phyloP scores from a whole-genome alignment of 2,329 filamentous ascomycete species.

The Botryotinia convoluta region DNA sequence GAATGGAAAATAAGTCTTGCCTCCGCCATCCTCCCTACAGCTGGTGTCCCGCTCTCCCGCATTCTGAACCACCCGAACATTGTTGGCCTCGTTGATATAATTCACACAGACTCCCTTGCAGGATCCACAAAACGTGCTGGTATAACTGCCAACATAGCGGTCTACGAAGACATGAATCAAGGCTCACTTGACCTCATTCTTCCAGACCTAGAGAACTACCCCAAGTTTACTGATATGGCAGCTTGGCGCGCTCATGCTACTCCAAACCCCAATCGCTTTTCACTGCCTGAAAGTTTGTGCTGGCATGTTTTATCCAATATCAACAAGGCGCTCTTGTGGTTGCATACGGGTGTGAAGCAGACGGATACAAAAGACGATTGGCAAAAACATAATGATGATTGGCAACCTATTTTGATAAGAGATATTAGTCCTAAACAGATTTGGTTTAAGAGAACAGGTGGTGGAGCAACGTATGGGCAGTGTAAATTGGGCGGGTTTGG shows the following conservation, averaged over 20 bases:
- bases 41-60: conserved; percentile 28
- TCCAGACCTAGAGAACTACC: conserved; percentile 24
- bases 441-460: conserved; percentile 49
- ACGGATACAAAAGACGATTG: conserved; percentile 30
- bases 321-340: conserved; percentile 49
- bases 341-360: conserved; percentile 48
- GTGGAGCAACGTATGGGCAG: conserved; percentile 49
- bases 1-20: conserved; percentile 26
- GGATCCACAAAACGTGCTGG: conserved; percentile 21
- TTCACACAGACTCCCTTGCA: conserved; percentile 22
- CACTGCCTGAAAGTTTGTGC: conserved; percentile 51
- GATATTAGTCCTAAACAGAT: conserved; percentile 49
- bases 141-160: conserved; percentile 37
- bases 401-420: conserved; percentile 53
- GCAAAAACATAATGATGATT: conserved; percentile 42
- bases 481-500: conserved; percentile 54
- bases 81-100: conserved; percentile 36
- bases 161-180: conserved; percentile 54
- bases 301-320: conserved; percentile 55
- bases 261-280: conserved; percentile 31
- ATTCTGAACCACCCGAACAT: conserved; percentile 38
- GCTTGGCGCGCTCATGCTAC: conserved; percentile 30
- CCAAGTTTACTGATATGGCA: conserved; percentile 23
- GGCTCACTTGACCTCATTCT: conserved; percentile 48
- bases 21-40: conserved; percentile 29